Evolutionary conservation across 139 green algal species (phyloP), one percentile per base, ranked within the genome.

Genomic region (Auxenochlorella pyrenoidosa): DNA sequence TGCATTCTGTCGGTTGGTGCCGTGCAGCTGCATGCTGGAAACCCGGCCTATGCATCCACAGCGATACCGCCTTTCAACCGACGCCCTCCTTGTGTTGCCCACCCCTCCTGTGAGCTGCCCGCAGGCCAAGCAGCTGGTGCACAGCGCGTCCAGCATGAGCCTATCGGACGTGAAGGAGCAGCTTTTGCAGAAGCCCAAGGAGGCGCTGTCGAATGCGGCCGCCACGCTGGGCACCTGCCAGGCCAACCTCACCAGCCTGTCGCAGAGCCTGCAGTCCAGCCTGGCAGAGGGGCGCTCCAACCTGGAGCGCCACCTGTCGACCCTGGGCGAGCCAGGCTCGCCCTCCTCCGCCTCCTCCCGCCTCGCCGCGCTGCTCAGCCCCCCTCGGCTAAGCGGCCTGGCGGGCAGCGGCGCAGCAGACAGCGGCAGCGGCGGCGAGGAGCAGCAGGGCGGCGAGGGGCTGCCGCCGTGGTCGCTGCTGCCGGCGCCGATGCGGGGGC

Each of bases 211-310:
- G 0, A 90, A 73, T 22, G 87, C 82, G 51, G 88, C 93, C 73
- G 68, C 85, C 26, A 94, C 91, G 43, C 76, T 94, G 80, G 86
- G 86, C 71, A 94, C 85, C 76, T 92, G 88, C 70, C 88, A 93
- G 68, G 79, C 91, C 41, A 94, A 94, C 83, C 77, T 94, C 30
- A 36, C 51, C 63, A 90, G 40, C 60, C 75, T 81, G 43, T 63
- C 43, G 43, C 75, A 81, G 75, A 81, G 43, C 75, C 75, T 92
- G 41, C 75, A 87, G 59, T 38, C 78, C 21, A 89, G 81, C 71
- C 77, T 92, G 34, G 68, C 78, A 38, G 89, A 92, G 58, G 66
- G 71, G 36, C 72, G 80, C 13, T 19, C 44, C 43, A 54, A 32
- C 30, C 78, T 92, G 79, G 84, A 90, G 71, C 59, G 82, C 26